Conservation (phyloP, 2,329 filamentous ascomycete genomes). For the Lachnellula hyalina region DNA sequence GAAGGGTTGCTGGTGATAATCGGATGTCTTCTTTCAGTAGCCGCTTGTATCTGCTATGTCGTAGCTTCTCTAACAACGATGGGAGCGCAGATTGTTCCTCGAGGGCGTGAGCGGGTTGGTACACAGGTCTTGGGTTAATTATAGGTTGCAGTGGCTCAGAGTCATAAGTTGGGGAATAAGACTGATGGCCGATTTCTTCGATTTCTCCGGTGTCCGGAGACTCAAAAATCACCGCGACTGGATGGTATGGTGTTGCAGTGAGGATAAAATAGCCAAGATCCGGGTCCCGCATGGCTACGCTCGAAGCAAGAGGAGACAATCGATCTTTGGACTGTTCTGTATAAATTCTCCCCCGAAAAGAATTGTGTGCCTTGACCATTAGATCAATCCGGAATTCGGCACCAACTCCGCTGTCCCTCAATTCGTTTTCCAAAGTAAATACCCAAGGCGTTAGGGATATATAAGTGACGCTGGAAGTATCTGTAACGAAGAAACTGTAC, state of each 20-base stretch:
- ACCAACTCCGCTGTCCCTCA: conserved; percentile 52
- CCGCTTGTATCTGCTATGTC: conserved; percentile 55
- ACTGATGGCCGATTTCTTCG: conserved; percentile 39
- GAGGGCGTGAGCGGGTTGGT: conserved; percentile 58
- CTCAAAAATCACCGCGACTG: conserved; percentile 55
- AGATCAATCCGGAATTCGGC: conserved; percentile 58
- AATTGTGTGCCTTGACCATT: conserved; percentile 53
- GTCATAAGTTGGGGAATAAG: conserved; percentile 40
- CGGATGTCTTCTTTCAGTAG: conserved; percentile 62
- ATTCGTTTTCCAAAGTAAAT: conserved; percentile 57
- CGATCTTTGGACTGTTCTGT: conserved; percentile 44
- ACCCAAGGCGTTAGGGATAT: conserved; percentile 59
- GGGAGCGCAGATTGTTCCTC: conserved; percentile 53
- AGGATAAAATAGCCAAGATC: conserved; percentile 61
- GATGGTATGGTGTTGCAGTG: conserved; percentile 53
- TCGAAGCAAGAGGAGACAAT: conserved; percentile 46
- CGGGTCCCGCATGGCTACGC: conserved; percentile 50
- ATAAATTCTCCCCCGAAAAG: conserved; percentile 51
- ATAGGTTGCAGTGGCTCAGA: conserved; percentile 42
- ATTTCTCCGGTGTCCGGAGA: conserved; percentile 49
- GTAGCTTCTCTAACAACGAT: conserved; percentile 48
- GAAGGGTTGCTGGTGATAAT: conserved; percentile 64
- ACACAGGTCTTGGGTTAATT: conserved; percentile 60
- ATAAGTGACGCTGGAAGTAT: conserved; percentile 54
- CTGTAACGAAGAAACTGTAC: conserved; percentile 59